Conservation (phyloP, 2,329 filamentous ascomycete genomes). For the Ceratocystis colombiana region DNA sequence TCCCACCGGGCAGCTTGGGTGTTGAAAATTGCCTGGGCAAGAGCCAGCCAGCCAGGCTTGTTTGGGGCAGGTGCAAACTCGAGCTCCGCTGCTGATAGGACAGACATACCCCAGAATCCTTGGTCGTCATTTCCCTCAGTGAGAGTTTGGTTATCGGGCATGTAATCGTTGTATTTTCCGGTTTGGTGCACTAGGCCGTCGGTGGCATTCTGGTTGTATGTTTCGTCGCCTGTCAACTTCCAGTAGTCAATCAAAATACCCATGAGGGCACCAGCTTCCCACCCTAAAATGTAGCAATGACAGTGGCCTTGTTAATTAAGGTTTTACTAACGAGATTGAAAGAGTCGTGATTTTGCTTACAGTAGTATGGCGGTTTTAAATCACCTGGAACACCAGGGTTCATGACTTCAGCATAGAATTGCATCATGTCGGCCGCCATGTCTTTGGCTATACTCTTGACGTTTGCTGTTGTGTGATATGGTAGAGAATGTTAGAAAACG, state of each 20-base stretch:
- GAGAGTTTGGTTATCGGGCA: slow-evolving; percentile 61
- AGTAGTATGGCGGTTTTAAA: slow-evolving; percentile 24
- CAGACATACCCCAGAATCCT: slow-evolving; percentile 62
- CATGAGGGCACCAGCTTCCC: slow-evolving; percentile 65
- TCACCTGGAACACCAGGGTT: slow-evolving; percentile 31
- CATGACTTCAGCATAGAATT: slow-evolving; percentile 31
- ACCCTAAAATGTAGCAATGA: slow-evolving; percentile 43
- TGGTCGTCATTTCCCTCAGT: slow-evolving; percentile 67
- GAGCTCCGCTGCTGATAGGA: slow-evolving; percentile 60
- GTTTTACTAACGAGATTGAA: neutral
- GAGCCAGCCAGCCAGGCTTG: slow-evolving; percentile 56
- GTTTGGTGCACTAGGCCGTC: slow-evolving; percentile 65
- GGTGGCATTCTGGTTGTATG: slow-evolving; percentile 58
- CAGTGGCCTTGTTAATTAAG: slow-evolving; percentile 20
- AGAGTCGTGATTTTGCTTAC: slow-evolving; percentile 7
- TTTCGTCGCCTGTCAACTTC: slow-evolving; percentile 65
- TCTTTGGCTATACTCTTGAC: slow-evolving; percentile 41
- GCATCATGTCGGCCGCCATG: slow-evolving; percentile 43
- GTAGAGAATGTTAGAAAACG: slow-evolving; percentile 14
- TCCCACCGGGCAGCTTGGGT: slow-evolving; percentile 68
- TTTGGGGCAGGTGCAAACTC: slow-evolving; percentile 50
- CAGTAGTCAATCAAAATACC: slow-evolving; percentile 70
- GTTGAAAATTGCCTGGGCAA: slow-evolving; percentile 74
- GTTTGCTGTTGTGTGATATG: slow-evolving; percentile 36
- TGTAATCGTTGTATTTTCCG: slow-evolving; percentile 62